A percentile compares a stretch with the other conserved stretches of the same genome.
Evolutionary conservation across 2,329 filamentous ascomycete genomes (phyloP).

Genomic region (Penicillium corylophilum): DNA sequence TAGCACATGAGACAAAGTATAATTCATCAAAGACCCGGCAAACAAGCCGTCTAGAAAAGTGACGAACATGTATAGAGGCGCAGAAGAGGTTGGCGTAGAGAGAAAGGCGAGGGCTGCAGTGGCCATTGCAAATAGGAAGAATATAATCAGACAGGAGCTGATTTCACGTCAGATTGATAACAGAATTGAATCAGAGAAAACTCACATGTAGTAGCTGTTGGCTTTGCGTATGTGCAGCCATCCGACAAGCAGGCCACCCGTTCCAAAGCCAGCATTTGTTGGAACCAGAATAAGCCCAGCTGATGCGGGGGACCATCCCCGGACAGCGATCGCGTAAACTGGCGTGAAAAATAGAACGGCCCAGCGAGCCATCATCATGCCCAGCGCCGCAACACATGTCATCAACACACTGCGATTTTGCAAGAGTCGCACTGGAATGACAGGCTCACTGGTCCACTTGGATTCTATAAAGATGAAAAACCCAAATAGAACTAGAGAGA

Average conservation of each 20-base stretch:
- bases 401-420: slow-evolving; percentile 68
- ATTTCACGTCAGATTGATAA: background rate
- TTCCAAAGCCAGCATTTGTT: slow-evolving; percentile 75
- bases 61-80: slow-evolving; percentile 56
- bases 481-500: slow-evolving; percentile 60
- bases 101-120: slow-evolving; percentile 58
- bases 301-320: slow-evolving; percentile 65
- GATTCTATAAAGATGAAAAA: slow-evolving; percentile 63
- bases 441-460: slow-evolving; percentile 63
- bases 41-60: slow-evolving; percentile 71
- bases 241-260: slow-evolving; percentile 71
- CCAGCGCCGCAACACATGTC: slow-evolving; percentile 71
- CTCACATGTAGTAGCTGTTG: slow-evolving; percentile 67
- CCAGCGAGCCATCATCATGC: slow-evolving; percentile 81
- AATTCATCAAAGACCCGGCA: slow-evolving; percentile 73
- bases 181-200: background rate
- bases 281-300: slow-evolving; percentile 77
- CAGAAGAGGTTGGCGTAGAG: slow-evolving; percentile 54
- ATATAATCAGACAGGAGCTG: slow-evolving; percentile 58
- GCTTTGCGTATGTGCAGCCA: slow-evolving; percentile 71
- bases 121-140: slow-evolving; percentile 61
- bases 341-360: slow-evolving; percentile 77
- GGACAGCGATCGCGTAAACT: slow-evolving; percentile 74
- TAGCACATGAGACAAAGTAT: slow-evolving; percentile 75
- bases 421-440: slow-evolving; percentile 71